Evolutionary conservation across 805 yeast genomes (phyloP), one percentile per base, ranked within the genome.

Genomic region (Scheffersomyces spartinae): DNA sequence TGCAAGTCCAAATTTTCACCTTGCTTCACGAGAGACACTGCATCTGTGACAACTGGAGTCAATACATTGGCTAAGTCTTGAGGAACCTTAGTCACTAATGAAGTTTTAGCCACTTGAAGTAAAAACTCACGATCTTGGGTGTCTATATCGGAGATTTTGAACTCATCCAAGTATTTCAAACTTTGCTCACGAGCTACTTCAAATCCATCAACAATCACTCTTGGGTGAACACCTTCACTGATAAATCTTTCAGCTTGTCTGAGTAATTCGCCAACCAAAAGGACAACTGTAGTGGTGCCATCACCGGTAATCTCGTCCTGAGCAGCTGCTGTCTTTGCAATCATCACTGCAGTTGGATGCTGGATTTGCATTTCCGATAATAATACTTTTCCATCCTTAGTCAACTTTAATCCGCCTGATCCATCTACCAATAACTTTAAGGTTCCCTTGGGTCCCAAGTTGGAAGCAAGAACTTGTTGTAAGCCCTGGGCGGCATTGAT

Each of bases 221-320:
- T 68, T 20, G 98, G 97, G 56, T 91, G 98, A 26, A 91, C 79
- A 27, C 98, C 98, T 57, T 91, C 98, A 38, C 74, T 68, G 30
- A 83, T 74, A 49, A 71, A 86, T 39, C 96, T 69, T 49, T 88
- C 91, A 15, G 97, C 95, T 55, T 91, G 97, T 49, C 82, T 83
- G 49, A 91, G 67, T 33, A 91, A 62, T 52, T 88, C 96, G 29
- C 98, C 98, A 21, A 91, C 98, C 28, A 86, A 67, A 35, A 93
- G 64, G 23, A 86, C 88, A 28, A 91, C 98, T 2, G 95, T 80
- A 5, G 97, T 88, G 28, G 98, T 91, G 36, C 98, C 98, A 55
- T 91, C 98, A 26, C 98, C 98, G n/a, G 97, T 82, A 47, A 91
- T 84, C 54, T 91, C 98, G 52, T 91, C 98, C 56, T 91, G 98